Evolutionary conservation across 1,139 yeast genomes (phyloP).

Genomic region (Trichomonascaceae sp.): DNA sequence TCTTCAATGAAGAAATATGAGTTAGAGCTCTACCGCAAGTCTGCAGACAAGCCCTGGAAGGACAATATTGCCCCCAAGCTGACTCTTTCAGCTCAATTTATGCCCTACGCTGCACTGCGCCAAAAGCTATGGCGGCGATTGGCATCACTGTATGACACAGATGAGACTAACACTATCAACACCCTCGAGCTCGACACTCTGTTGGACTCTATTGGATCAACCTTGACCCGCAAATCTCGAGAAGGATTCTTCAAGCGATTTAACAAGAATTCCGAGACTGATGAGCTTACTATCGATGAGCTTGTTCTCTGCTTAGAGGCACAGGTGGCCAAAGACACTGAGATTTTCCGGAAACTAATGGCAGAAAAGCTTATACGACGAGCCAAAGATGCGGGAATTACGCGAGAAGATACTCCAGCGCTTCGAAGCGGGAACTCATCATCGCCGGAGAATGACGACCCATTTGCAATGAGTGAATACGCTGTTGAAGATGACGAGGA

Average conservation of each 20-base stretch:
- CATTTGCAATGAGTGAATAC: neutral
- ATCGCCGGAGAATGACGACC: neutral
- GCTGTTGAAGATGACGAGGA: too few relatives aligned
- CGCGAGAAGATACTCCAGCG: too few relatives aligned
- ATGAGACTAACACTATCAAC: constrained; percentile 34
- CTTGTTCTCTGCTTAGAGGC: constrained; percentile 42
- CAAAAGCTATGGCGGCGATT: constrained; percentile 60
- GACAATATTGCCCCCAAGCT: constrained; percentile 40
- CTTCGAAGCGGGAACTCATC: too few relatives aligned
- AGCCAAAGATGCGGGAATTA: too few relatives aligned
- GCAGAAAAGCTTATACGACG: too few relatives aligned
- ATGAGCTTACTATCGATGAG: constrained; percentile 42
- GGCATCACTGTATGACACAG: constrained; percentile 40
- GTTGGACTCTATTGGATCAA: constrained; percentile 51
- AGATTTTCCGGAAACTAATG: constrained; percentile 9
- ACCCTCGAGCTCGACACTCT: constrained; percentile 44
- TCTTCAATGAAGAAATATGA: constrained; percentile 3
- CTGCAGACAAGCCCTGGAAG: constrained; percentile 12
- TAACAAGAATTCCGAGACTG: constrained; percentile 37
- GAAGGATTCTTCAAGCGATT: constrained; percentile 32
- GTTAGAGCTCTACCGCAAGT: neutral
- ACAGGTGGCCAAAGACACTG: constrained; percentile 20
- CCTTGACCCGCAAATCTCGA: constrained; percentile 37
- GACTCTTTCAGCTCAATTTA: constrained; percentile 49
- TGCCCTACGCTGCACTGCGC: constrained; percentile 53